Evolutionary conservation across 257 asterid species (phyloP).

Genomic region (Fraxinus excelsior): DNA sequence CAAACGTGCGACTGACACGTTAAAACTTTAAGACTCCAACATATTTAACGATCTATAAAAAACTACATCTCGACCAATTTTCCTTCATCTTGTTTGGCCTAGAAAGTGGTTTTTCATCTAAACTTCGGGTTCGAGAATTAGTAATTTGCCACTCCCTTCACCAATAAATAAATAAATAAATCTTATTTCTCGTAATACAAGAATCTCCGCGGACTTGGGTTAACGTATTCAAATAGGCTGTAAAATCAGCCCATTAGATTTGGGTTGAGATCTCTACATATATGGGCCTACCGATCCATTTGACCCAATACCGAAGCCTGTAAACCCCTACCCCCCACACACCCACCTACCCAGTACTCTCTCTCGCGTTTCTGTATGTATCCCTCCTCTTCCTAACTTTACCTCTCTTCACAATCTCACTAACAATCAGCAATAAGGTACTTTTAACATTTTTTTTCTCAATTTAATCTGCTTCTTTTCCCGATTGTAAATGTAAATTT

Average conservation of each 20-base stretch:
- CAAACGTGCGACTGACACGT: too few species aligned
- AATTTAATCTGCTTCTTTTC: neutral
- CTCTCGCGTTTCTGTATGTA: neutral
- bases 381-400: neutral
- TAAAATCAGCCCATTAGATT: neutral
- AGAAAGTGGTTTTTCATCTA: too few species aligned
- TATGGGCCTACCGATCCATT: neutral
- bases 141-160: too few species aligned
- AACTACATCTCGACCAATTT: too few species aligned
- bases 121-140: too few species aligned
- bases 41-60: too few species aligned
- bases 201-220: neutral
- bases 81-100: too few species aligned
- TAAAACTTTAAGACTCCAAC: too few species aligned
- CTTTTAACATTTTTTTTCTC: neutral
- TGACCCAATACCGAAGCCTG: neutral
- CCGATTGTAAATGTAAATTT: neutral
- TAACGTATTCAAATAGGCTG: neutral
- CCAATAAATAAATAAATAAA: too few species aligned
- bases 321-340: neutral
- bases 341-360: neutral
- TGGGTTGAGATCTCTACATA: neutral
- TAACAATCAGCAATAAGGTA: neutral
- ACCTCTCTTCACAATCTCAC: constrained; percentile 4
- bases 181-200: neutral